phyloP scores from a whole-genome alignment of 2,329 filamentous ascomycete genomes.

The Penicillium concentricum region DNA sequence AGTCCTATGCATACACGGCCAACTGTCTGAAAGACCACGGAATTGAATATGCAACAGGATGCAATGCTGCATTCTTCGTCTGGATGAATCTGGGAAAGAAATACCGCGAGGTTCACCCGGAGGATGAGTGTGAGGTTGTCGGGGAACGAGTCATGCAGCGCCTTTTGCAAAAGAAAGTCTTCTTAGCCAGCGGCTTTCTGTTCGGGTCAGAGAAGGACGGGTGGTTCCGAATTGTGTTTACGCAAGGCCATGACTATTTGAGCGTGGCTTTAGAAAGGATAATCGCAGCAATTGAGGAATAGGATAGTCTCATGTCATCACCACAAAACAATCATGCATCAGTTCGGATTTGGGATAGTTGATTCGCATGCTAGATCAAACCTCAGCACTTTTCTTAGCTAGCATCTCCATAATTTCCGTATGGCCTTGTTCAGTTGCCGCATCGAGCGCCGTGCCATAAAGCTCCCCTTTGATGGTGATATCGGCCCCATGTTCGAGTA shows the following conservation, averaged over 20 bases:
- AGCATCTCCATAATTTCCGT: neutral
- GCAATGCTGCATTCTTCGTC: constrained; percentile 59
- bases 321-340: neutral
- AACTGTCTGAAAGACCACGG: constrained; percentile 41
- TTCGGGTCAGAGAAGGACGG: constrained; percentile 43
- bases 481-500: neutral
- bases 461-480: neutral
- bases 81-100: constrained; percentile 51
- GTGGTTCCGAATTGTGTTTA: constrained; percentile 47
- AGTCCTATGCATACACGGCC: constrained; percentile 42
- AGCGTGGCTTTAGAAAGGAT: constrained; percentile 35
- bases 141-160: constrained; percentile 33
- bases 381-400: neutral
- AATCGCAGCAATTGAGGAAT: constrained; percentile 17
- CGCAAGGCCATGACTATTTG: constrained; percentile 32
- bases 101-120: constrained; percentile 26
- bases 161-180: constrained; percentile 39
- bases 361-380: neutral
- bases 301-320: neutral
- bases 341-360: neutral
- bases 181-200: constrained; percentile 34
- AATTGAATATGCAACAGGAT: constrained; percentile 49
- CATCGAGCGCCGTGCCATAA: neutral
- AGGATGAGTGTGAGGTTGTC: constrained; percentile 14
- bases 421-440: neutral